Base-by-base conservation (phyloP, 192 early-diverging fungal genomes). In the Podila epicladia region DNA sequence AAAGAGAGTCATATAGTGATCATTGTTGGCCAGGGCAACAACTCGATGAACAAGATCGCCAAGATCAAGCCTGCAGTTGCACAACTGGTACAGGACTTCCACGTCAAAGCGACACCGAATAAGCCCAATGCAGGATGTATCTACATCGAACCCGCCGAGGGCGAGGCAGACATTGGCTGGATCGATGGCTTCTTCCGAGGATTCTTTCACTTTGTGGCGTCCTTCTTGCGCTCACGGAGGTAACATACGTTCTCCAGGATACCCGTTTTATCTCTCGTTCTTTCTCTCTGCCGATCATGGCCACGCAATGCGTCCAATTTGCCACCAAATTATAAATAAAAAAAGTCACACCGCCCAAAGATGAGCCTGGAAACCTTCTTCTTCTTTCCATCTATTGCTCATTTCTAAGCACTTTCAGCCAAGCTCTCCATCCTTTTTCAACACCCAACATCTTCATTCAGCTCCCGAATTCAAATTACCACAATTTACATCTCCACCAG, bases 31-130 rank as follows among this genome's bases (percentile, higher is more conserved):
- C 73, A 77, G 67, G 93, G 93, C 0, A 82, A 85, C 13, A 90
- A 92, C 62, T 88, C 86, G 35, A 31, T 75, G 22, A 76, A 82
- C 49, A 73, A 87, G 8, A 73, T 93, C 33, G 83, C 91, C 22
- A 94, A 90, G 69, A 82, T 94, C 33, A 92, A 91, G 69, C 93
- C 93, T 9, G 91, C 90, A 20, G 86, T 94, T 41, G 75, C 74
- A 6, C 84, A 87, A 28, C 67, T 92, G 20, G 75, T 90, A n/a
- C 70, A 82, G 31, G 84, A 86, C 57, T 87, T 89, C 37, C 59
- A 85, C 4, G 62, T 93, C 37, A 73, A 84, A 38, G 85, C 82
- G 45, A 82, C 79, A 8, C 85, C 85, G 1, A 84, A 89, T 58
- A 82, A 75, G 22, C 87, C 88, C 13, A 93, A 92, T 64, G 70